Evolutionary conservation across 768 basidiomycete species (phyloP).

Genomic region (Rhodotorula babjevae): DNA sequence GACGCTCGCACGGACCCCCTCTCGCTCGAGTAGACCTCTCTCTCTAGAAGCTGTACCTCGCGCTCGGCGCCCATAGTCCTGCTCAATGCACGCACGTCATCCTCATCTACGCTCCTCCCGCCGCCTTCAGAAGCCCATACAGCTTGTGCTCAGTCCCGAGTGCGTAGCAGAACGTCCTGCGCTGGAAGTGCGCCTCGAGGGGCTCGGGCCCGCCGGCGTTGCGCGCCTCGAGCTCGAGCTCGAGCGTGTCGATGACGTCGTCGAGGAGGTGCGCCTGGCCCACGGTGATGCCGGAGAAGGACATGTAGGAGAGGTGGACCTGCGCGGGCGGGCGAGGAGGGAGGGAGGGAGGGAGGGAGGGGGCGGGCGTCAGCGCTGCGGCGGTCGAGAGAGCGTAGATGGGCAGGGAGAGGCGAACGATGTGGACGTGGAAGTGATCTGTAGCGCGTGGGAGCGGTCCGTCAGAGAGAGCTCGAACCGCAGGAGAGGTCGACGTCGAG

Average conservation of each 20-base stretch:
- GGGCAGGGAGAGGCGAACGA: conserved; percentile 13
- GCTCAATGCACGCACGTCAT: too few species aligned
- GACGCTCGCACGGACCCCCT: too few species aligned
- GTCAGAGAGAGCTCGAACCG: not conserved
- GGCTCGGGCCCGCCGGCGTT: not conserved
- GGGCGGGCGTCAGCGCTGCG: too few species aligned
- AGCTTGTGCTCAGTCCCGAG: conserved; percentile 35
- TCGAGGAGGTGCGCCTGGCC: conserved; percentile 92
- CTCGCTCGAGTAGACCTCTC: too few species aligned
- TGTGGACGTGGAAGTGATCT: conserved; percentile 44
- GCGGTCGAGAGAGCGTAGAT: not conserved
- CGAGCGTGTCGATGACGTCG: conserved; percentile 62
- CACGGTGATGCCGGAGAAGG: conserved; percentile 65
- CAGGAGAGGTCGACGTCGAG: not conserved
- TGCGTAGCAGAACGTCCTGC: conserved; percentile 39
- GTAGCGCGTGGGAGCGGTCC: too few species aligned
- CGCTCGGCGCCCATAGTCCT: too few species aligned
- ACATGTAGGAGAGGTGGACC: conserved; percentile 65
- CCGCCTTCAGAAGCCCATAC: conserved; percentile 6
- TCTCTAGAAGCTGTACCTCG: too few species aligned
- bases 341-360: not conserved
- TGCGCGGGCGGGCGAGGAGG: not conserved
- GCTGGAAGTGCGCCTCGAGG: not conserved
- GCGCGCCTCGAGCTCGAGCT: conserved; percentile 16
- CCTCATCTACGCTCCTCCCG: too few species aligned